These are phyloP conservation scores for Tilletia caries DNA, from an alignment of 1,284 basidiomycete species.

Conservation along the genomic window DNA sequence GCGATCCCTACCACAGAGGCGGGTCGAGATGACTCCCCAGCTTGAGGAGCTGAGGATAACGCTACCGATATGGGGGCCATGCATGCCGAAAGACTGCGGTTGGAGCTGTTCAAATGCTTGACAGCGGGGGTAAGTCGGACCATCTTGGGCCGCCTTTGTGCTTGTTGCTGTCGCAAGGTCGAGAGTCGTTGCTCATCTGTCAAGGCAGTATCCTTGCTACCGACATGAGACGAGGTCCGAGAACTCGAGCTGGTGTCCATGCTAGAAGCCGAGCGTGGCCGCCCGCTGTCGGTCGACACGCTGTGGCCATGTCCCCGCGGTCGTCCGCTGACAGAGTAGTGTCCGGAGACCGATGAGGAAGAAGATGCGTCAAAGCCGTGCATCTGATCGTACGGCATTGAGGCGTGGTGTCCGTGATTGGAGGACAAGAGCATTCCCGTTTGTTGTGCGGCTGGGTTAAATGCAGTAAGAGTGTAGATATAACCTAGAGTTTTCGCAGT, in stretches of 20 bases:
- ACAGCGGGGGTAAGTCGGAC: constrained; percentile 1
- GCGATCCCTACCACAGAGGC: background rate
- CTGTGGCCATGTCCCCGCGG: background rate
- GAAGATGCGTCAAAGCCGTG: constrained; percentile 10
- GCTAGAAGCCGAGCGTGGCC: background rate
- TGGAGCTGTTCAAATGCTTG: background rate
- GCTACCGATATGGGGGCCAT: background rate
- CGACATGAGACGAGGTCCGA: background rate
- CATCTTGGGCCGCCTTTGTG: constrained; percentile 9
- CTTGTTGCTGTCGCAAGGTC: constrained; percentile 6
- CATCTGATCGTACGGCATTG: constrained; percentile 11
- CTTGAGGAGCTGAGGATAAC: background rate
- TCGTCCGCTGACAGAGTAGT: background rate
- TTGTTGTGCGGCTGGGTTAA: background rate
- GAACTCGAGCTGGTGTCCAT: background rate
- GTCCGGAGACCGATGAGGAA: background rate
- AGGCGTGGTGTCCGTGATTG: constrained; percentile 11
- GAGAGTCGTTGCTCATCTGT: constrained; percentile 1
- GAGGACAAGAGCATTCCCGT: constrained; percentile 13
- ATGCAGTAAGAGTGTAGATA: background rate
- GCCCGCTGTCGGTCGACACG: background rate
- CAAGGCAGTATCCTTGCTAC: background rate
- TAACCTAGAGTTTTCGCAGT: background rate
- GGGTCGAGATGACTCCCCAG: background rate
- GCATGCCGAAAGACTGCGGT: background rate